phyloP scores from a whole-genome alignment of 116 monocot genomes.

The Posidonia oceanica region DNA sequence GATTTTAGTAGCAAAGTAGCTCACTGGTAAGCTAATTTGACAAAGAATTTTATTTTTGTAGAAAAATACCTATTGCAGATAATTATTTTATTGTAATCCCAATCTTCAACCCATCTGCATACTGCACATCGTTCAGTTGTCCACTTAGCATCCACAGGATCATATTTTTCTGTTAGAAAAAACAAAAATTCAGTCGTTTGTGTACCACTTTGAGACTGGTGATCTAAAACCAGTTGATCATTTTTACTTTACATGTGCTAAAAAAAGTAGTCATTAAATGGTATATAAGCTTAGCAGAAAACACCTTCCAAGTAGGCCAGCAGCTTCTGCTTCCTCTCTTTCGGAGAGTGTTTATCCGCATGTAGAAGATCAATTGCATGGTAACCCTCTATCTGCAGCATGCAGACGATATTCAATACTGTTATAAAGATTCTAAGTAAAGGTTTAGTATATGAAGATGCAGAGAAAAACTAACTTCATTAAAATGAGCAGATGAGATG shows the following conservation, averaged over 20 bases:
- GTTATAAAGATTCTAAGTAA: no score
- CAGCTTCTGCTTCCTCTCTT: neutral
- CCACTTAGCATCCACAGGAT: slow-evolving; percentile 80
- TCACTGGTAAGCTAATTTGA: neutral
- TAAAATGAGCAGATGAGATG: no score
- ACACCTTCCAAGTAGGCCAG: neutral
- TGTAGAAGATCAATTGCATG: neutral
- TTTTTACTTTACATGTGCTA: neutral
- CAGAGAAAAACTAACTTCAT: no score
- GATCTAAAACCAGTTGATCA: neutral
- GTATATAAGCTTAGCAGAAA: neutral
- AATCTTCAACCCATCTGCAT: slow-evolving; percentile 98
- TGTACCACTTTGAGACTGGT: neutral
- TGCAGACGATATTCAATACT: no score
- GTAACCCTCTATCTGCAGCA: slow-evolving; percentile 4
- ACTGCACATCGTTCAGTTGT: slow-evolving; percentile 96
- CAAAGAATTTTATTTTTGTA: neutral
- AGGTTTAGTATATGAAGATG: no score
- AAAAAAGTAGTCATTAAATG: no score
- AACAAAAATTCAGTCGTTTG: neutral
- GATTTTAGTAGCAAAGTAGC: neutral
- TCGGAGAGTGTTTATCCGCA: neutral
- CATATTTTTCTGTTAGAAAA: slow-evolving; percentile 48
- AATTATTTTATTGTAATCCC: slow-evolving; percentile 98
- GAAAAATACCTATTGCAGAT: slow-evolving; percentile 88